Evolutionary conservation across 169 alveolate species (phyloP), one percentile per base, ranked within the genome.

Genomic region (Babesia bigemina): DNA sequence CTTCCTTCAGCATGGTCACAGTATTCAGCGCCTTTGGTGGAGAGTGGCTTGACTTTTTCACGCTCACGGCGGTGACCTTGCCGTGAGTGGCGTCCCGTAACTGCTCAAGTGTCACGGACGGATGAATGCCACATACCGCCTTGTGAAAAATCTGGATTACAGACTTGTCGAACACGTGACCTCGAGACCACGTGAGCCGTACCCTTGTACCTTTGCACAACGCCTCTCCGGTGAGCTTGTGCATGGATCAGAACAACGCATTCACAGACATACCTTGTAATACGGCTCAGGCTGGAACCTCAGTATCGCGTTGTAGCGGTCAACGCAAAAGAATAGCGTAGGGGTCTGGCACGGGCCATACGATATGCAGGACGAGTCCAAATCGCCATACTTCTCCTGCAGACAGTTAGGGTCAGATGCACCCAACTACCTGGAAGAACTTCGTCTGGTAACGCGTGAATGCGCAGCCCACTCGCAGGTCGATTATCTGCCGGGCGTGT

Each of bases 301-400:
- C 69, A 87, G 91, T 24, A 97, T 96, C 70, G 91, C 95, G 66
- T 97, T 97, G 74, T 95, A 93, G 75, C 98, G 85, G 73, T 94
- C 91, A 0, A 97, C 99, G 85, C 98, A 94, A 86, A 97, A 96
- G 88, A 96, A 96, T 47, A 97, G 93, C 0, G 99, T 97, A 4
- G 99, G 99, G 44, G 99, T 96, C 88, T 97, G 97, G 75, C 99
- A 97, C 16, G 99, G 99, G 0, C 99, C 99, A 87, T 95, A 97
- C 9, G 98, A 92, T 17, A 97, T 84, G 74, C 94, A 90, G 39
- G 91, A 88, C 63, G 92, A 75, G 81, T 93, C 95, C 72, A 93
- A 75, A 55, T 93, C 96, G 7, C 95, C 93, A 66, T 91, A 92
- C 59, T 93, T 94, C 45, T 95, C 95, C 76, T 67, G 33, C 29